Evolutionary conservation across 2,329 filamentous ascomycete genomes (phyloP), one percentile per base, ranked within the genome.

Genomic region (Aspergillus pseudotamarii): DNA sequence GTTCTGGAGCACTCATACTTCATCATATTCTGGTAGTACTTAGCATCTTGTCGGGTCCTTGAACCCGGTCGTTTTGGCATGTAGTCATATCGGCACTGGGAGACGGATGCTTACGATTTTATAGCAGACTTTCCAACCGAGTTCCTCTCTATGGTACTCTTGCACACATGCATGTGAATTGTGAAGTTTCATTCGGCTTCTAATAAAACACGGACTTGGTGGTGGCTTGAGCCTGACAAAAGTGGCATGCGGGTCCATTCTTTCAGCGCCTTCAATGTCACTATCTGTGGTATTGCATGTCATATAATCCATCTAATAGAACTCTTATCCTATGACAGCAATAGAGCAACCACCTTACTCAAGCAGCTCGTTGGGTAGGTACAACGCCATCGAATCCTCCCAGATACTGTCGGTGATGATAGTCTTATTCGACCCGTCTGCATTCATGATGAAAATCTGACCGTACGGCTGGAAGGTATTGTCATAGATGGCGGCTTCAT

Each of bases 391-490:
- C 0, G 72, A 73, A 48, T 76, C 73, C 62, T 75, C 74, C 73
- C 74, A 75, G 8, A 74, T 71, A 4, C 68, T 70, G 57, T 76
- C 68, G 1, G 72, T 75, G 21, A 75, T 48, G 5, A 72, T 30
- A 21, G 54, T 57, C 63, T 73, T 75, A 55, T 76, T 75, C 5
- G 68, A 70, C 0, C 81, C 80, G 70, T 82, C 78, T 6, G 71
- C 70, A 61, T 82, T 70, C 80, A 82, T 82, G n/a, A 78, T 62
- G 56, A 80, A 72, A 51, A 82, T 79, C 72, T 82, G 79, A 0
- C 80, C 79, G 51, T 81, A 81, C 0, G 79, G 80, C 69, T 83
- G 78, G 67, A 82, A 82, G 1, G 80, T 81, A 41, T 80, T 64
- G 58, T 82, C 80, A 57, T 78, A 82, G 1, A 77, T 66, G 0